A percentile compares a stretch with the other conserved stretches of the same genome.
These are phyloP conservation scores for Picochlorum sp. DNA, from an alignment of 139 green algal species.

Conservation along the genomic window DNA sequence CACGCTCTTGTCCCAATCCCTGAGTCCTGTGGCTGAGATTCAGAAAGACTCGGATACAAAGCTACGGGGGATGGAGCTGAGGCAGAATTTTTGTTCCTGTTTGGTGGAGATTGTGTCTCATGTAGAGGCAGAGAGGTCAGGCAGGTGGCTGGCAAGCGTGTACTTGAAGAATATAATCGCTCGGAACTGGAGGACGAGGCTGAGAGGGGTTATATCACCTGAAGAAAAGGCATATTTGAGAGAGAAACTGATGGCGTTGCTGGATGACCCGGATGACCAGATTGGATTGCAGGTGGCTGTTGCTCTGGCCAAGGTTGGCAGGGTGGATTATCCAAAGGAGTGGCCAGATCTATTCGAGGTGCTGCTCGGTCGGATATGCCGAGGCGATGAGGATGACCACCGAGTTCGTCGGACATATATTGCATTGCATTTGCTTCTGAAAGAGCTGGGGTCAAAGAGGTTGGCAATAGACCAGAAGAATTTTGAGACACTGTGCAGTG, in stretches of 20 bases:
- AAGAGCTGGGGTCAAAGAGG: conserved; percentile 88
- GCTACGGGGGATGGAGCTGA: conserved; percentile 45
- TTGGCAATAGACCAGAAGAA: conserved; percentile 71
- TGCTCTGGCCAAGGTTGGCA: conserved; percentile 77
- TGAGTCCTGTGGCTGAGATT: conserved; percentile 48
- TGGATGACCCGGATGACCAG: conserved; percentile 75
- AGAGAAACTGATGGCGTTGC: conserved; percentile 47
- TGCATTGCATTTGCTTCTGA: conserved; percentile 87
- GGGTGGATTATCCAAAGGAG: conserved; percentile 72
- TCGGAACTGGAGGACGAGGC: conserved; percentile 52
- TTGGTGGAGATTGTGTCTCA: conserved; percentile 69
- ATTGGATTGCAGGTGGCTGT: conserved; percentile 74
- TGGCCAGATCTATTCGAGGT: conserved; percentile 77
- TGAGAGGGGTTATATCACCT: conserved; percentile 15
- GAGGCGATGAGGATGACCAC: conserved; percentile 7
- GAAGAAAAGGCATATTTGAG: conserved; percentile 78
- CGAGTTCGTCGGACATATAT: conserved; percentile 60
- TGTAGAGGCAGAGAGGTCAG: conserved; percentile 55
- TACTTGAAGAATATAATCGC: conserved; percentile 88
- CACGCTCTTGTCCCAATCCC: conserved; percentile 34
- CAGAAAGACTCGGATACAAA: conserved; percentile 61
- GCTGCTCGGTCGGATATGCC: conserved; percentile 33
- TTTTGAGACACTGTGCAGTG: conserved; percentile 67
- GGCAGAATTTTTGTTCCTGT: conserved; percentile 75
- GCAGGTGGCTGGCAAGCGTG: conserved; percentile 74